phyloP scores from a whole-genome alignment of 1,139 yeast genomes.

The Geotrichum bryndzae region DNA sequence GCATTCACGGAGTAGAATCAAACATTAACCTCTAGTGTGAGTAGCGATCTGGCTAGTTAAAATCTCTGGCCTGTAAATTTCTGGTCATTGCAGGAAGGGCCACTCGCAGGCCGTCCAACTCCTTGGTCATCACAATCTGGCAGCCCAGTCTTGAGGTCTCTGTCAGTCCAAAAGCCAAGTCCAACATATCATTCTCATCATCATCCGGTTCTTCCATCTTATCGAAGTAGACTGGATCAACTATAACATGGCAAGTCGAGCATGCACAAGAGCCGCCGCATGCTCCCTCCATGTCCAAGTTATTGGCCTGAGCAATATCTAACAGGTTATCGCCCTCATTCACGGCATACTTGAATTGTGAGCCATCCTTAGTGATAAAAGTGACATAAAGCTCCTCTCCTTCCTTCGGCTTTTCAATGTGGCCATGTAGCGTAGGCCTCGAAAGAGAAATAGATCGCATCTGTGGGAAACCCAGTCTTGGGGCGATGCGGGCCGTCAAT shows the following conservation, averaged over 20 bases:
- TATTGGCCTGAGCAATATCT: slow-evolving; percentile 92
- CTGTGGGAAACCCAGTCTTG: neutral
- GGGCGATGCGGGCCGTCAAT: neutral
- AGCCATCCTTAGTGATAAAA: slow-evolving; percentile 87
- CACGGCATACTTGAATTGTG: slow-evolving; percentile 72
- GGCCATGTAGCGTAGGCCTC: slow-evolving; percentile 53
- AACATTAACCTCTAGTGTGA: neutral
- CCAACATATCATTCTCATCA: slow-evolving; percentile 97
- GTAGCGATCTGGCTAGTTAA: slow-evolving; percentile 32
- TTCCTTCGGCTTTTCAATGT: slow-evolving; percentile 79
- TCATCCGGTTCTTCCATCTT: slow-evolving; percentile 91
- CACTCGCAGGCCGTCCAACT: slow-evolving; percentile 87
- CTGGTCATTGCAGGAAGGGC: slow-evolving; percentile 97
- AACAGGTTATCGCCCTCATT: slow-evolving; percentile 87
- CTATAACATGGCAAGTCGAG: slow-evolving; percentile 93
- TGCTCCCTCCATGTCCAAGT: slow-evolving; percentile 96
- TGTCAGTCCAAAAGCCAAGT: slow-evolving; percentile 91
- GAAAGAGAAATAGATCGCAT: neutral
- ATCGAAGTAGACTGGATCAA: slow-evolving; percentile 92
- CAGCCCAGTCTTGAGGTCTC: slow-evolving; percentile 92
- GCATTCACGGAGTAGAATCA: neutral
- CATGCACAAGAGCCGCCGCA: slow-evolving; percentile 99
- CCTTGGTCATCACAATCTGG: slow-evolving; percentile 83
- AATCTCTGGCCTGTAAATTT: slow-evolving; percentile 76
- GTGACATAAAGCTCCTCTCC: slow-evolving; percentile 92